Percentiles rank a stretch among this genome's conserved stretches.
Conservation (phyloP, 192 early-diverging fungal genomes). For the Podila verticillata region DNA sequence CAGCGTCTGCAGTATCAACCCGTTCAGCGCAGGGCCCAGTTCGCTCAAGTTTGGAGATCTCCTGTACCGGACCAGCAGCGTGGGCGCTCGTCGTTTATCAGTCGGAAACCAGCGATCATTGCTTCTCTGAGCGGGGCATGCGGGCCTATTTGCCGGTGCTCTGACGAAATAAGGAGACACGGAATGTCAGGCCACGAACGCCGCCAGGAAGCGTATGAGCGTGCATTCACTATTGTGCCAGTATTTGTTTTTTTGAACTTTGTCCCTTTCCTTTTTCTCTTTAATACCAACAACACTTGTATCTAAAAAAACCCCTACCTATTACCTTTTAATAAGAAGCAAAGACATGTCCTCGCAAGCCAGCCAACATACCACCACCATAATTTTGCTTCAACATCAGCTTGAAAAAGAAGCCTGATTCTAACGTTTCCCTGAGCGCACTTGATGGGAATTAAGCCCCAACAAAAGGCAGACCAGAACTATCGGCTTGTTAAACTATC, state of each 20-base stretch:
- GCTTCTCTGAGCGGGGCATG: conserved; percentile 42
- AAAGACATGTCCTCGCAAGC: too few species aligned
- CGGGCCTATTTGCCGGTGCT: conserved; percentile 38
- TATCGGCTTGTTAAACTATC: too few species aligned
- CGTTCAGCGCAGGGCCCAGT: conserved; percentile 36
- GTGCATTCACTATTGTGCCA: conserved; percentile 45
- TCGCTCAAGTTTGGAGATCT: conserved; percentile 2
- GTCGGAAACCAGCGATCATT: neutral
- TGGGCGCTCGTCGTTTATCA: conserved; percentile 29
- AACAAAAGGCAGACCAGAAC: too few species aligned
- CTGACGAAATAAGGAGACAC: conserved; percentile 42
- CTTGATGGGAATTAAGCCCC: too few species aligned
- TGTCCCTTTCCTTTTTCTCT: neutral
- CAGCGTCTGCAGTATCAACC: conserved; percentile 14
- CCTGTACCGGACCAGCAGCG: conserved; percentile 22
- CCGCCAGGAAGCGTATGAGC: conserved; percentile 50
- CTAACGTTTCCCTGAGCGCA: too few species aligned
- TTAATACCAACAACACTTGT: neutral
- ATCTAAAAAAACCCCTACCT: too few species aligned
- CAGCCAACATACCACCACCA: too few species aligned
- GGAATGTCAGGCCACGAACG: conserved; percentile 43
- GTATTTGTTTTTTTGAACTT: neutral
- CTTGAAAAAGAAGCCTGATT: too few species aligned
- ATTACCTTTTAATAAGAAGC: neutral
- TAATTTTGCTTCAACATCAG: too few species aligned